Conservation (phyloP, 257 asterid species). For the Ballota nigra region DNA sequence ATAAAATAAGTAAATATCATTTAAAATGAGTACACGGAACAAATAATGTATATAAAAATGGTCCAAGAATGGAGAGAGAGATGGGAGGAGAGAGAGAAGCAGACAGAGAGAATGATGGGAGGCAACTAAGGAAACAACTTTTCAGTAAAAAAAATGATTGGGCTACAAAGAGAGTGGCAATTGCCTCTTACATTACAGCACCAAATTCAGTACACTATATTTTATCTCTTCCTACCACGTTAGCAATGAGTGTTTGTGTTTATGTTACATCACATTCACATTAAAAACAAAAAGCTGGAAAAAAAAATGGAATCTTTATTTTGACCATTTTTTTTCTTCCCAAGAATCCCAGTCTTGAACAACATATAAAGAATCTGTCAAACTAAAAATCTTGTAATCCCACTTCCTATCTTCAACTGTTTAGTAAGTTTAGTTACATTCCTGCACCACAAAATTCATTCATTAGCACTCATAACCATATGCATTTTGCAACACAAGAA, state of each 20-base stretch:
- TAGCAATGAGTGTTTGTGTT: conserved; percentile 40
- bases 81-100: neutral
- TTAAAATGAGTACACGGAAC: no score
- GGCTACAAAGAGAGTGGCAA: conserved; percentile 32
- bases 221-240: conserved; percentile 33
- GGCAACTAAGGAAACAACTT: conserved; percentile 48
- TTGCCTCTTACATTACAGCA: conserved; percentile 17
- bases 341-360: conserved; percentile 47
- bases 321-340: conserved; percentile 36
- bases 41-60: no score
- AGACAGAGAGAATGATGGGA: conserved; percentile 28
- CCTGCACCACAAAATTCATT: conserved; percentile 36
- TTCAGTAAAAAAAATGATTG: conserved; percentile 62
- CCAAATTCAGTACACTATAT: conserved; percentile 8
- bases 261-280: conserved; percentile 51
- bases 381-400: conserved; percentile 23
- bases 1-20: no score
- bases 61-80: no score
- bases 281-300: conserved; percentile 37
- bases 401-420: conserved; percentile 31
- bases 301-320: conserved; percentile 40
- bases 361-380: conserved; percentile 56
- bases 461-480: neutral
- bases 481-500: neutral
- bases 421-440: conserved; percentile 9